Percentiles rank a stretch among this genome's conserved stretches.
phyloP scores from a whole-genome alignment of 129 eudicot genomes.

The sunflower (Helianthus annuus) region DNA sequence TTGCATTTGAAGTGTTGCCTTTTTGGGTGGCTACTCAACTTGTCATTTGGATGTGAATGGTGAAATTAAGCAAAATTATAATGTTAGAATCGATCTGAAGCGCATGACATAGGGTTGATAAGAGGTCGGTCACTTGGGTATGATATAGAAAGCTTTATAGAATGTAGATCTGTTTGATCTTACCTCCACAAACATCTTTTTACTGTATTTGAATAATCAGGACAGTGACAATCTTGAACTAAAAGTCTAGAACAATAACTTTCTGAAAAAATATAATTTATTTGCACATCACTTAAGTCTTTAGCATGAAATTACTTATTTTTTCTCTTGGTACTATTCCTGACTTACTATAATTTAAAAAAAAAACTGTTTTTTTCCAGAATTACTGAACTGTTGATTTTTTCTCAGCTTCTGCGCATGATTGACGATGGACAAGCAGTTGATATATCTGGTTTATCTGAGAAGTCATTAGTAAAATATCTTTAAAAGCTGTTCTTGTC shows the following conservation, averaged over 20 bases:
- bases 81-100: conserved; percentile 7
- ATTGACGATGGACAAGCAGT: conserved; percentile 99
- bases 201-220: background rate
- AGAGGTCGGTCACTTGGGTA: background rate
- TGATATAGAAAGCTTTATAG: background rate
- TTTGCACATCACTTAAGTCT: background rate
- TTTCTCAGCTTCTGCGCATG: conserved; percentile 74
- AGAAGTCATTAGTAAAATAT: conserved; percentile 66
- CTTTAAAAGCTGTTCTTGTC: conserved; percentile 76
- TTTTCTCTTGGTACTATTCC: background rate
- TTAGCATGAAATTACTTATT: background rate
- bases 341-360: background rate
- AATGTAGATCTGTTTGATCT: background rate
- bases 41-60: background rate
- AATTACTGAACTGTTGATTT: conserved; percentile 14
- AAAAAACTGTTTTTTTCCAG: background rate
- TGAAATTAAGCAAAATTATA: background rate
- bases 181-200: background rate
- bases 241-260: background rate
- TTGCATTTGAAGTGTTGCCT: conserved; percentile 1
- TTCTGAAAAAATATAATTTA: conserved; percentile 1
- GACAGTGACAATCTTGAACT: background rate
- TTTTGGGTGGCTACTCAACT: conserved; percentile 8
- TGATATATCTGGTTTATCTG: conserved; percentile 90
- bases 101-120: background rate